These are phyloP conservation scores for Drechslera avenae DNA, from an alignment of 2,329 filamentous ascomycete species.

Conservation along the genomic window DNA sequence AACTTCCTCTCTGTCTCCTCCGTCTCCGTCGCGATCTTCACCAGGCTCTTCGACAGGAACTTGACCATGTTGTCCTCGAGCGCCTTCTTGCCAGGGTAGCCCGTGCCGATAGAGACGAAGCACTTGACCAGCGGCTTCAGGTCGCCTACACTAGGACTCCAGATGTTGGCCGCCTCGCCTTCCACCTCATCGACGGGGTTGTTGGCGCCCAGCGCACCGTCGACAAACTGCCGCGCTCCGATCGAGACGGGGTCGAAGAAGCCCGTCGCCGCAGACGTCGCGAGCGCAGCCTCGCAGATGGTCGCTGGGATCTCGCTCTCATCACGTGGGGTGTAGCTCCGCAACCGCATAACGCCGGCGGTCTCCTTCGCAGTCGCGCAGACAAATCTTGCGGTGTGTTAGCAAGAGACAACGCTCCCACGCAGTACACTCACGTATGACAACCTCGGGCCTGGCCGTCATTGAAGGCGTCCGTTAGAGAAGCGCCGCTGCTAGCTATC, in stretches of 20 bases:
- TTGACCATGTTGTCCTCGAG: constrained; percentile 11
- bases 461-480: no score
- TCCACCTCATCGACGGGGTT: constrained; percentile 53
- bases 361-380: constrained; percentile 37
- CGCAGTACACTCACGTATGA: no score
- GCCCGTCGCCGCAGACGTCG: constrained; percentile 27
- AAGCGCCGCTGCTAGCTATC: not conserved
- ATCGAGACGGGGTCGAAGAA: constrained; percentile 47
- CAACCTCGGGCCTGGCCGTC: no score
- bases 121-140: constrained; percentile 15
- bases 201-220: constrained; percentile 49
- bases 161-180: constrained; percentile 36
- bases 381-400: constrained; percentile 1
- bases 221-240: constrained; percentile 45
- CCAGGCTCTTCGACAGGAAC: constrained; percentile 8
- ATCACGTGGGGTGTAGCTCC: constrained; percentile 27
- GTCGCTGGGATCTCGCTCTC: constrained; percentile 17
- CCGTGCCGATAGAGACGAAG: constrained; percentile 19
- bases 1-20: constrained; percentile 13
- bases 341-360: constrained; percentile 51
- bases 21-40: constrained; percentile 13
- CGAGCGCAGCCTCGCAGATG: constrained; percentile 37
- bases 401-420: no score
- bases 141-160: constrained; percentile 5
- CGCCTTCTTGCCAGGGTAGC: constrained; percentile 4